These are phyloP conservation scores for Stagonosporopsis chrysanthemi DNA, from an alignment of 2,329 filamentous ascomycete genomes.

Conservation along the genomic window DNA sequence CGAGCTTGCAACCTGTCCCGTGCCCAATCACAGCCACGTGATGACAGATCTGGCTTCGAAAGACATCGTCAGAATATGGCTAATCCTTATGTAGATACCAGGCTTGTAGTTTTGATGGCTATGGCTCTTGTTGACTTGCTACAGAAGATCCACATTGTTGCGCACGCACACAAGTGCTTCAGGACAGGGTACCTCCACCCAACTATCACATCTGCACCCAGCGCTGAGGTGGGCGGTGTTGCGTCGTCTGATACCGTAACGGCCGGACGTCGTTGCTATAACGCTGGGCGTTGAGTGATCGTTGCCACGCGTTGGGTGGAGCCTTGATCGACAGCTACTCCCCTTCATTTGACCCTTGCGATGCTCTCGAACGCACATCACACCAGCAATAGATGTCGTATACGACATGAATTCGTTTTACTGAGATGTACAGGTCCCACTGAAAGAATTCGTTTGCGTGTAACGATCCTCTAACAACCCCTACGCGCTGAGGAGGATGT, in stretches of 20 bases:
- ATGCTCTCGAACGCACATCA: conserved; percentile 6
- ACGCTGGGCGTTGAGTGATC: conserved; percentile 7
- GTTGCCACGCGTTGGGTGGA: conserved; percentile 15
- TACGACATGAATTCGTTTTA: conserved; percentile 1
- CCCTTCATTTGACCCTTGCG: conserved; percentile 11
- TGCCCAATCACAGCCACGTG: background rate
- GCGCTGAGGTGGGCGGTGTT: background rate
- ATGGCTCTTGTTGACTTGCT: background rate
- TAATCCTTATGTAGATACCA: background rate
- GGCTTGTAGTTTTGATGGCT: background rate
- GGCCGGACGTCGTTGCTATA: background rate
- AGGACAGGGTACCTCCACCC: background rate
- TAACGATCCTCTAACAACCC: background rate
- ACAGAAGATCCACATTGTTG: background rate
- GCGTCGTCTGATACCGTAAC: background rate
- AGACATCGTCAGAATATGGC: background rate
- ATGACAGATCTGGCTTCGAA: background rate
- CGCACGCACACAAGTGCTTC: background rate
- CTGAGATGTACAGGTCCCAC: too few species aligned
- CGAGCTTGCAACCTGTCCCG: background rate
- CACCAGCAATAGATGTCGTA: conserved; percentile 1
- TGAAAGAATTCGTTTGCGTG: background rate
- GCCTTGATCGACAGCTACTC: conserved; percentile 14
- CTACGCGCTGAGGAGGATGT: background rate
- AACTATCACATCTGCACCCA: background rate